phyloP scores from a whole-genome alignment of 1,284 basidiomycete species.

The Sparassis latifolia region DNA sequence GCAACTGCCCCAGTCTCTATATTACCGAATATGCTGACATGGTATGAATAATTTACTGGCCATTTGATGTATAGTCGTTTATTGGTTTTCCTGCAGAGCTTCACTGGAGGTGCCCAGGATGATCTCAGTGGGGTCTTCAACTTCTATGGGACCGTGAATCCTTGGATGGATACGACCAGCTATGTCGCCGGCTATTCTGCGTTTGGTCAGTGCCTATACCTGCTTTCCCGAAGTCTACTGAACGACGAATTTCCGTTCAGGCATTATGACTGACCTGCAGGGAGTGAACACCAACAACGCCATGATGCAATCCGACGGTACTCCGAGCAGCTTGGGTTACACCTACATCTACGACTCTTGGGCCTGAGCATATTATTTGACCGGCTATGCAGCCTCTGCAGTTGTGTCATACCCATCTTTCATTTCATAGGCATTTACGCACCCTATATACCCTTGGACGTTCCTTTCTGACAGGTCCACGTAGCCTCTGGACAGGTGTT shows the following conservation, averaged over 20 bases:
- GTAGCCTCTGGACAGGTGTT: slow-evolving; percentile 23
- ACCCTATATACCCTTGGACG: slow-evolving; percentile 16
- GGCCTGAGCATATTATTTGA: slow-evolving; percentile 14
- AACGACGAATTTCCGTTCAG: slow-evolving; percentile 24
- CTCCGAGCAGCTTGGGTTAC: slow-evolving; percentile 45
- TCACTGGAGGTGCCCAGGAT: slow-evolving; percentile 39
- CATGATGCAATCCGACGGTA: slow-evolving; percentile 36
- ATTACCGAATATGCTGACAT: slow-evolving; percentile 69
- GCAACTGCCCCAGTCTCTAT: slow-evolving; percentile 37
- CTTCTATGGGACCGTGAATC: slow-evolving; percentile 52
- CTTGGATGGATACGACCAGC: slow-evolving; percentile 48
- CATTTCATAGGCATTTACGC: background rate
- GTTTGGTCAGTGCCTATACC: slow-evolving; percentile 48
- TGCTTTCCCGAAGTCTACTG: background rate
- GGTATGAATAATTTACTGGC: slow-evolving; percentile 26
- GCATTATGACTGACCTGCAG: slow-evolving; percentile 61
- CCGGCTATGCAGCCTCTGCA: slow-evolving; percentile 3
- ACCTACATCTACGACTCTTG: slow-evolving; percentile 26
- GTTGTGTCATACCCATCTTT: background rate
- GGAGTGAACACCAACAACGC: slow-evolving; percentile 61
- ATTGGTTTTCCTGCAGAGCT: too few species aligned
- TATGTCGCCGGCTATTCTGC: slow-evolving; percentile 59
- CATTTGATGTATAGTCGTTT: too few species aligned
- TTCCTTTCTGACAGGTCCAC: slow-evolving; percentile 14
- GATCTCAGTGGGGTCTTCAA: slow-evolving; percentile 37